These are phyloP conservation scores for Talaromyces trachyspermus DNA, from an alignment of 495 filamentous ascomycete genomes.

Conservation along the genomic window DNA sequence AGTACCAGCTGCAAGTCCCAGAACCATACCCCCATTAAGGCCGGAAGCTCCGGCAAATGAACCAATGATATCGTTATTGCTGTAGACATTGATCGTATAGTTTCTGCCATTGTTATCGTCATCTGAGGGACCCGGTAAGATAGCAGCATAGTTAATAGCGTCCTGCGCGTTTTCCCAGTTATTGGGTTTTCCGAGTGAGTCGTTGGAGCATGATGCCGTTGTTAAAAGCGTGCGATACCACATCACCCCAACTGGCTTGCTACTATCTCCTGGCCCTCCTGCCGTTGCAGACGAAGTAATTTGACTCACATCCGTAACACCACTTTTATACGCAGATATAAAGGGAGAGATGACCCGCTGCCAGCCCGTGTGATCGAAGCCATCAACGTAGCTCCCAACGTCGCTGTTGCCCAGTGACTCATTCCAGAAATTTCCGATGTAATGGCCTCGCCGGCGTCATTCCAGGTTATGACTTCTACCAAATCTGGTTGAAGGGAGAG, in stretches of 20 bases:
- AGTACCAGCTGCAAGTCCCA: constrained; percentile 4
- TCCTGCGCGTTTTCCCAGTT: constrained; percentile 6
- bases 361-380: constrained; percentile 25
- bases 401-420: background rate
- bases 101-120: no score
- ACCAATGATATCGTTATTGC: constrained; percentile 5
- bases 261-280: no score
- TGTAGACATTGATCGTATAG: constrained; percentile 8
- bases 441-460: constrained; percentile 41
- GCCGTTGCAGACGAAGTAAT: background rate
- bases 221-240: constrained; percentile 17
- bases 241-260: constrained; percentile 6
- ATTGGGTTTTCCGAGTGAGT: background rate
- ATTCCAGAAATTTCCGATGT: constrained; percentile 33
- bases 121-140: constrained; percentile 7
- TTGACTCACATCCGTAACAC: constrained; percentile 8
- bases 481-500: constrained; percentile 18
- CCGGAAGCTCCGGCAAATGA: constrained; percentile 5
- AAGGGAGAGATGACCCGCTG: constrained; percentile 24
- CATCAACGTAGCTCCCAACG: constrained; percentile 19
- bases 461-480: constrained; percentile 27
- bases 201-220: constrained; percentile 6
- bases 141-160: constrained; percentile 12
- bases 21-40: constrained; percentile 7
- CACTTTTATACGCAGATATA: constrained; percentile 27